phyloP scores from a whole-genome alignment of 805 yeast species.

The Candida schatavii region DNA sequence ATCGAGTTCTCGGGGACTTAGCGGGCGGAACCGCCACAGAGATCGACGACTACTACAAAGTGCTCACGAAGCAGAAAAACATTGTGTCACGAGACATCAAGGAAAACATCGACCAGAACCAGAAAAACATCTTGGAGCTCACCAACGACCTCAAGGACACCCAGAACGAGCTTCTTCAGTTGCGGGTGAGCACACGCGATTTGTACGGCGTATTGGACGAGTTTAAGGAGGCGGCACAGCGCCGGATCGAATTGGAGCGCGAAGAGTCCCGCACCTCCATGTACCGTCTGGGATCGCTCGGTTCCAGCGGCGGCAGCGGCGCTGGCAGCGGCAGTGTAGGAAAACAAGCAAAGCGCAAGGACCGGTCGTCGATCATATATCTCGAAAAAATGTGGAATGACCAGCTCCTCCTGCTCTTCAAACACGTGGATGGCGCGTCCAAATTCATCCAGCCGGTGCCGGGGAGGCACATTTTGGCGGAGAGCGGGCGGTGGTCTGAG shows the following conservation, averaged over 20 bases:
- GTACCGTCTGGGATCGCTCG: slow-evolving; percentile 1
- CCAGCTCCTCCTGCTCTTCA: slow-evolving; percentile 66
- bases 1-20: slow-evolving; percentile 36
- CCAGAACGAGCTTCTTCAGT: slow-evolving; percentile 56
- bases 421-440: slow-evolving; percentile 89
- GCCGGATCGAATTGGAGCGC: slow-evolving; percentile 47
- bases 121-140: slow-evolving; percentile 56
- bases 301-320: slow-evolving; percentile 6
- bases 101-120: slow-evolving; percentile 57
- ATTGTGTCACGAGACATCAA: slow-evolving; percentile 58
- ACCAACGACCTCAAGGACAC: slow-evolving; percentile 62
- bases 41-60: slow-evolving; percentile 65
- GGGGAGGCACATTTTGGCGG: slow-evolving; percentile 76
- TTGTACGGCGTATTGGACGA: slow-evolving; percentile 57
- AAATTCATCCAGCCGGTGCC: slow-evolving; percentile 70
- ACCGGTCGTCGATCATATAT: slow-evolving; percentile 67
- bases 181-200: slow-evolving; percentile 60
- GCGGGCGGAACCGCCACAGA: slow-evolving; percentile 67
- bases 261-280: slow-evolving; percentile 15
- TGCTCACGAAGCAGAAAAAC: slow-evolving; percentile 46
- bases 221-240: slow-evolving; percentile 60
- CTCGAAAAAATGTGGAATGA: slow-evolving; percentile 80
- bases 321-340: slow-evolving; percentile 8
- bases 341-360: slow-evolving; percentile 32
- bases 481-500: slow-evolving; percentile 84